Evolutionary conservation across 2,329 filamentous ascomycete genomes (phyloP).

Genomic region (Aspergillus aculeatus): DNA sequence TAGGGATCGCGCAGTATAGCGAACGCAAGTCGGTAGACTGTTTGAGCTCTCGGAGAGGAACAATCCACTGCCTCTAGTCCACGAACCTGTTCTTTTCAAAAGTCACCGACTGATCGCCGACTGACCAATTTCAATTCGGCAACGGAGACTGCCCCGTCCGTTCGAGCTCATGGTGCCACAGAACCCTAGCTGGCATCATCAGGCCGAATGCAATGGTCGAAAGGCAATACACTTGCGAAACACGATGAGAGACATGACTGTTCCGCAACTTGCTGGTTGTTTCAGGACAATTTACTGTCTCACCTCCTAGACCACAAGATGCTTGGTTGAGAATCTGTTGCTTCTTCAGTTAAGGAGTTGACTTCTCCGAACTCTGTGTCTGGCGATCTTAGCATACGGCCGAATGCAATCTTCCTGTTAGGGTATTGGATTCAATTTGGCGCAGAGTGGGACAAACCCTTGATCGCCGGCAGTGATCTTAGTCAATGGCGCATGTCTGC

Average conservation of each 20-base stretch:
- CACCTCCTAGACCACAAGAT: background rate
- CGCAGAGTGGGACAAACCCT: background rate
- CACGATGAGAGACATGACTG: background rate
- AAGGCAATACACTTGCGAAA: background rate
- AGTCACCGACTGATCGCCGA: slow-evolving; percentile 1
- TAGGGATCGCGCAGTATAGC: background rate
- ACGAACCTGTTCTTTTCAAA: background rate
- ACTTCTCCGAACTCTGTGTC: background rate
- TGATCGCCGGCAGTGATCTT: slow-evolving; percentile 1
- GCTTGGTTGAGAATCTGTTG: background rate
- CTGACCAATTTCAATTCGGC: background rate
- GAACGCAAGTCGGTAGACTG: background rate
- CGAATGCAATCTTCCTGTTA: background rate
- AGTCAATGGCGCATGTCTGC: slow-evolving; percentile 1
- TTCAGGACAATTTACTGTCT: background rate
- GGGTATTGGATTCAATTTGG: background rate
- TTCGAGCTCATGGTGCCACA: slow-evolving; percentile 8
- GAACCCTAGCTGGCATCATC: background rate
- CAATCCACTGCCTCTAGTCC: background rate
- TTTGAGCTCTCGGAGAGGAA: background rate
- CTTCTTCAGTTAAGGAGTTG: background rate
- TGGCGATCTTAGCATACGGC: background rate
- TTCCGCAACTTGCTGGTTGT: background rate
- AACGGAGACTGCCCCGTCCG: background rate
- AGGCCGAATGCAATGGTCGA: background rate